Evolutionary conservation across 2,329 filamentous ascomycete genomes (phyloP).

Genomic region (Paraconiothyrium brasiliense): DNA sequence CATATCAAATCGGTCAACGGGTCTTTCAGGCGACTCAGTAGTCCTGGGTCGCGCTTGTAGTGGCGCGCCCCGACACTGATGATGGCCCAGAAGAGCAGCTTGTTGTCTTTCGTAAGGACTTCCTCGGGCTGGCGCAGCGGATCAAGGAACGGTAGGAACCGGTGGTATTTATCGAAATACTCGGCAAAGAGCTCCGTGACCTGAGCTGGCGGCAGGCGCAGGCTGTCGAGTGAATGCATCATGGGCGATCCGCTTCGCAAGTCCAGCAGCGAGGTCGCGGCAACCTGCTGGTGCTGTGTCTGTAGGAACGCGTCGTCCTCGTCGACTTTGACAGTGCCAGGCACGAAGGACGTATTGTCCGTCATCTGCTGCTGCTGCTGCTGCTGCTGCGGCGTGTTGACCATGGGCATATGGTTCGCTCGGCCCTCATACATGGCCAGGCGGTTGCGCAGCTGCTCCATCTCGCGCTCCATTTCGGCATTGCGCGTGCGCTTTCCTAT

Average conservation of each 20-base stretch:
- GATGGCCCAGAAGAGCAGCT: constrained; percentile 86
- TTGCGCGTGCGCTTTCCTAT: constrained; percentile 84
- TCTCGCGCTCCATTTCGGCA: constrained; percentile 86
- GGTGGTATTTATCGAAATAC: constrained; percentile 80
- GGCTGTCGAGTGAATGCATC: constrained; percentile 66
- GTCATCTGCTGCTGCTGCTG: constrained; percentile 32
- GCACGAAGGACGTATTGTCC: constrained; percentile 34
- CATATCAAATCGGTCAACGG: constrained; percentile 76
- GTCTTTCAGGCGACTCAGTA: constrained; percentile 72
- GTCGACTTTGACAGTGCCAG: constrained; percentile 32
- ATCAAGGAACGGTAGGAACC: constrained; percentile 79
- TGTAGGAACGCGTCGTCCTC: constrained; percentile 49
- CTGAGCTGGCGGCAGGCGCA: constrained; percentile 54
- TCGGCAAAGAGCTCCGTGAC: constrained; percentile 71
- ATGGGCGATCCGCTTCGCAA: constrained; percentile 60
- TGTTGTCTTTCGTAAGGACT: constrained; percentile 78
- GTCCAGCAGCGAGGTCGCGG: constrained; percentile 51
- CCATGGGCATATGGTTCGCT: constrained; percentile 24
- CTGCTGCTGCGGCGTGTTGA: constrained; percentile 37
- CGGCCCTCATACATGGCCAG: constrained; percentile 67
- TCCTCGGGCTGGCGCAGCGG: constrained; percentile 71
- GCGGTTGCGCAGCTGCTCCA: constrained; percentile 67
- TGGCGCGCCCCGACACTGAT: constrained; percentile 78
- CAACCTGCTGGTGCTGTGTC: constrained; percentile 49
- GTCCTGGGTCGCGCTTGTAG: constrained; percentile 68